Evolutionary conservation across 2,329 filamentous ascomycete genomes (phyloP), one percentile per base, ranked within the genome.

Genomic region (Talaromyces funiculosus): DNA sequence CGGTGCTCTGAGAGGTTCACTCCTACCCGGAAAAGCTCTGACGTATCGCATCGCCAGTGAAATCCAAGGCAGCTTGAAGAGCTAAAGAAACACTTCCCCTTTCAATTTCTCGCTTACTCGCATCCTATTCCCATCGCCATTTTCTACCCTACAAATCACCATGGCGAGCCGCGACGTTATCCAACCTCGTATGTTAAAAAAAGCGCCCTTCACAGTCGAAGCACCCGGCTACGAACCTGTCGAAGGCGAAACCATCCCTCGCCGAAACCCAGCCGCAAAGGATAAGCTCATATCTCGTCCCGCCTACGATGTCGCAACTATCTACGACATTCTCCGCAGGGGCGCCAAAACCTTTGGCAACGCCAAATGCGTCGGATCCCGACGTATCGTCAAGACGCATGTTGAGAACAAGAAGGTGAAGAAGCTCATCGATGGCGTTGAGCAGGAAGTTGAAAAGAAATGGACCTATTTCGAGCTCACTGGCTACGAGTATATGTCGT

Each of bases 381-480:
- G 92, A 64, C 87, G 84, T 73, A 82, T 96, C 61, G 75, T 96
- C 75, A 82, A 87, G 75, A 85, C 87, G 51, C 91, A 96, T 76
- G 84, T 84, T 68, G 92, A 96, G 81, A 87, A 84, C 67, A 96
- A 93, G 81, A 94, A 91, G 82, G 80, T 96, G 67, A 89, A 92
- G 82, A 96, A 95, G 83, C 82, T 90, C 55, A 80, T 96, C 61
- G 90, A 95, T 70, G 92, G 92, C 67, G 83, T 89, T 73, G 83
- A 91, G 74, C 80, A 82, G 65, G 85, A 92, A 77, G 85, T 94
- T 35, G 90, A 95, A 64, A 96, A 96, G 85, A 85, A 93, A 74
- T 96, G 92, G 92, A 86, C 87, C 57, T 95, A 87, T 77, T 95
- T 90, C 67, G 92, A 96, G 81, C 85, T 95, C 66, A 87, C 88